Base-by-base conservation (phyloP, 805 yeast genomes). In the Yamadazyma takamatsuzukensis region DNA sequence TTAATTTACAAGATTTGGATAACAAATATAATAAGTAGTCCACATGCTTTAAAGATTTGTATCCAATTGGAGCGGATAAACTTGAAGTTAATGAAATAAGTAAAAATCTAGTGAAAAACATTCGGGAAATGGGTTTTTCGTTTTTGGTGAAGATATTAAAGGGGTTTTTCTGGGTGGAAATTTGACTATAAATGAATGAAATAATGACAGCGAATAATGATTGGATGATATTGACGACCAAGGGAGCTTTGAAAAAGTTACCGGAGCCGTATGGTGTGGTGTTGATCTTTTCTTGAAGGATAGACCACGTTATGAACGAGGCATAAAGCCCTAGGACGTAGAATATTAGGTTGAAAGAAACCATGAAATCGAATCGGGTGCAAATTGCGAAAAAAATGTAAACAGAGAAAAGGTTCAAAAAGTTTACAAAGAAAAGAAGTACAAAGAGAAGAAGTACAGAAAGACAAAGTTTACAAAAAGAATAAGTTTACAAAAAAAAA, bases 1-100 rank as follows among this genome's bases (percentile, higher is more conserved):
- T 76, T 56, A 93, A 70, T 50, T 93, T 93, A 55, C 97, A 90
- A 34, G 95, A 82, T 53, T 93, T 93, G 13, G 96, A 95, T 40
- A 93, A 70, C 41, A 90, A 72, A 47, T 76, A 82, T 0, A 94
- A 83, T 49, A 93, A 63, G 52, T 84, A 93, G 51, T 86, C 96
- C 19, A 93, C 90, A 54, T 90, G 86, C 30, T 74, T 69, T 39
- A 90, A 61, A 13, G 95, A 77, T 25, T 79, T 73, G 40, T 86
- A 79, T 1, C 95, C 93, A 27, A 93, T 59, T 4, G 96, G 96
- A 2, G 89, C 74, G 1, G 96, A 78, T 16, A 89, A 48, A 15
- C 94, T 78, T 47, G 89, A 90, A 6, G 95, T 77, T 3, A 78
- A 39, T 1, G 94, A 76, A 12, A 85, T 79, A 21, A 79, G 37